These are phyloP conservation scores for Calonectria ilicicola DNA, from an alignment of 2,329 filamentous ascomycete species.

Conservation along the genomic window DNA sequence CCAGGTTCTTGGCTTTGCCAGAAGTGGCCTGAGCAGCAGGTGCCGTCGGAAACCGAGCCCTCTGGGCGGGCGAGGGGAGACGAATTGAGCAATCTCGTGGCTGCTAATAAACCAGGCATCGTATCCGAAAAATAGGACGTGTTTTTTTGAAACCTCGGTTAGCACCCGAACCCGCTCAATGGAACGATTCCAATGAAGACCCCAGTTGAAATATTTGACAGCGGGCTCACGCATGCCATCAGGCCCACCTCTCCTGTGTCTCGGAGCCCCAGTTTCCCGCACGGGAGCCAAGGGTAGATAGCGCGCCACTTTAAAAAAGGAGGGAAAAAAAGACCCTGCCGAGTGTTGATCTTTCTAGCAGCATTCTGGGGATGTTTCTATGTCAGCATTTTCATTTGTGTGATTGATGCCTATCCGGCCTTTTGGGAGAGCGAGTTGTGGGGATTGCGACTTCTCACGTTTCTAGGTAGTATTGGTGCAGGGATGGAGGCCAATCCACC, in stretches of 20 bases:
- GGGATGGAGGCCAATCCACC: not conserved
- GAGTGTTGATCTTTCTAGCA: not conserved
- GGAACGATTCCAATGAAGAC: not conserved
- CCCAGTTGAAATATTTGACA: not conserved
- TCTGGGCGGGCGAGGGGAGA: not conserved
- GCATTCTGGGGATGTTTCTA: not conserved
- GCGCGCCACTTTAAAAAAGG: not conserved
- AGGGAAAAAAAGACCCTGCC: not conserved
- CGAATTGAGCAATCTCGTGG: too few relatives aligned
- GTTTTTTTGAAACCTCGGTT: not conserved
- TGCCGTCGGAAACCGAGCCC: too few relatives aligned
- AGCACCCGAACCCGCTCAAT: not conserved
- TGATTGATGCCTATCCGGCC: not conserved
- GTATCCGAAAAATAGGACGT: not conserved
- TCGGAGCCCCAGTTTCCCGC: not conserved
- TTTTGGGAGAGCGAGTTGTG: not conserved
- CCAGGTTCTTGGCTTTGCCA: not conserved
- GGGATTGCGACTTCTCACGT: not conserved
- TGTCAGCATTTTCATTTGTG: not conserved
- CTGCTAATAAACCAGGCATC: not conserved
- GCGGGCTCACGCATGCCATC: not conserved
- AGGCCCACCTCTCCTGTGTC: not conserved
- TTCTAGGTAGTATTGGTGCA: not conserved
- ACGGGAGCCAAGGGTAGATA: not conserved
- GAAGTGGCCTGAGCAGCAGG: not conserved